phyloP scores from a whole-genome alignment of 163 green algal genomes.

The Scenedesmus sp. region DNA sequence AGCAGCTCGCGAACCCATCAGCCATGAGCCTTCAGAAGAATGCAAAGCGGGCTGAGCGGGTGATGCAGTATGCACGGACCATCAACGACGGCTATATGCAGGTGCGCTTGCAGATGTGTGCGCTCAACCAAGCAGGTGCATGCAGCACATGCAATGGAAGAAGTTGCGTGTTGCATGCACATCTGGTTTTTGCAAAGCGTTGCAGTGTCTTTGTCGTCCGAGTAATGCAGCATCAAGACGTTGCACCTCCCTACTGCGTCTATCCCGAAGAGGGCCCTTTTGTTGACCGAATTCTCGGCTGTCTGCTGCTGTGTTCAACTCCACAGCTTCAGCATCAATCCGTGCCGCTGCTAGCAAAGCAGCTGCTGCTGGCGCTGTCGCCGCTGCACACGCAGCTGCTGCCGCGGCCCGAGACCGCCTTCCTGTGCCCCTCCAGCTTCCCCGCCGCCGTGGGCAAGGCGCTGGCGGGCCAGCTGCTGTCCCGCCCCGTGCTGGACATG shows the following conservation, averaged over 20 bases:
- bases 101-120: too few relatives aligned
- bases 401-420: background rate
- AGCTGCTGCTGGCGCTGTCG: constrained; percentile 30
- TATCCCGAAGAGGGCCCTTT: too few relatives aligned
- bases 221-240: too few relatives aligned
- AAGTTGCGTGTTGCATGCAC: too few relatives aligned
- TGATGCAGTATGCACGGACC: background rate
- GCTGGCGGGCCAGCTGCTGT: background rate
- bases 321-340: background rate
- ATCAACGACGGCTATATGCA: background rate
- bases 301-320: background rate
- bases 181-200: too few relatives aligned
- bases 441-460: background rate
- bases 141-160: background rate
- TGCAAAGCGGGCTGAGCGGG: background rate
- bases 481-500: background rate
- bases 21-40: background rate
- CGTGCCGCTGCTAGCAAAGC: background rate
- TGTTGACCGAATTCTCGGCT: too few relatives aligned
- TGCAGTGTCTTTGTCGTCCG: too few relatives aligned
- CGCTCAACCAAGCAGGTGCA: background rate
- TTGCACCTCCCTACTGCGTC: too few relatives aligned
- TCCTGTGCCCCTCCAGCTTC: constrained; percentile 25
- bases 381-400: constrained; percentile 13
- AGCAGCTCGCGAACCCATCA: background rate